A percentile compares a stretch with the other conserved stretches of the same genome.
Conservation (phyloP, 2,329 filamentous ascomycete species). For the Xylariaceae sp. region DNA sequence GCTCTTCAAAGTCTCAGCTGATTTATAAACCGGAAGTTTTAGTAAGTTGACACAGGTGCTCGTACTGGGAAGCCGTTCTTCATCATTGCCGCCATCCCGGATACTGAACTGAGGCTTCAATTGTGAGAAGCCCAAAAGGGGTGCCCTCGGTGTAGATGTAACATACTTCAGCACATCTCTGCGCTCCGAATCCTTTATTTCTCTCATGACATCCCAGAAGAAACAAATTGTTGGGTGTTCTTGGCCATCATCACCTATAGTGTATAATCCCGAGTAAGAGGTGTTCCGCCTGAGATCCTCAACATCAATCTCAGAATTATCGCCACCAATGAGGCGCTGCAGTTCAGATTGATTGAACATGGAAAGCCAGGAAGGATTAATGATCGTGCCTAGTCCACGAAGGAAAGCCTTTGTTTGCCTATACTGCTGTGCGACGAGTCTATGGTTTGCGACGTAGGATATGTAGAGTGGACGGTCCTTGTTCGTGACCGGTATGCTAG, state of each 20-base stretch:
- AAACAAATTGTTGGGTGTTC: conserved; percentile 86
- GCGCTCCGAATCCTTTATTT: conserved; percentile 76
- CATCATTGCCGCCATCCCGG: conserved; percentile 77
- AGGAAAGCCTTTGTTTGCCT: conserved; percentile 89
- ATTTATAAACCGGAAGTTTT: conserved; percentile 84
- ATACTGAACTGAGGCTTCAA: conserved; percentile 89
- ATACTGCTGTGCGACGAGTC: conserved; percentile 79
- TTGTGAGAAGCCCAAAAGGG: conserved; percentile 85
- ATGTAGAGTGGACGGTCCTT: conserved; percentile 95
- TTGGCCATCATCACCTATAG: conserved; percentile 82
- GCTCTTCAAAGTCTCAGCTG: conserved; percentile 67
- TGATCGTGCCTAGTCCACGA: conserved; percentile 82
- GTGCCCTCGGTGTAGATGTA: conserved; percentile 88
- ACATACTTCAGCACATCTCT: conserved; percentile 94
- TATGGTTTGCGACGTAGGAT: conserved; percentile 86
- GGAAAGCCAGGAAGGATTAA: conserved; percentile 89
- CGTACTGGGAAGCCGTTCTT: conserved; percentile 83
- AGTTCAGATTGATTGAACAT: conserved; percentile 99
- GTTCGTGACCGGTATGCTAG: conserved; percentile 81
- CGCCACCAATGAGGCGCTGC: conserved; percentile 90
- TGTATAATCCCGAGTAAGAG: conserved; percentile 84
- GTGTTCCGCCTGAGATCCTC: conserved; percentile 86
- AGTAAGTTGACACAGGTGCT: conserved; percentile 96
- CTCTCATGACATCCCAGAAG: conserved; percentile 90
- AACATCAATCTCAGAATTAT: conserved; percentile 83